These are phyloP conservation scores for Candida tetrigidarum DNA, from an alignment of 1,139 yeast species.

Conservation along the genomic window DNA sequence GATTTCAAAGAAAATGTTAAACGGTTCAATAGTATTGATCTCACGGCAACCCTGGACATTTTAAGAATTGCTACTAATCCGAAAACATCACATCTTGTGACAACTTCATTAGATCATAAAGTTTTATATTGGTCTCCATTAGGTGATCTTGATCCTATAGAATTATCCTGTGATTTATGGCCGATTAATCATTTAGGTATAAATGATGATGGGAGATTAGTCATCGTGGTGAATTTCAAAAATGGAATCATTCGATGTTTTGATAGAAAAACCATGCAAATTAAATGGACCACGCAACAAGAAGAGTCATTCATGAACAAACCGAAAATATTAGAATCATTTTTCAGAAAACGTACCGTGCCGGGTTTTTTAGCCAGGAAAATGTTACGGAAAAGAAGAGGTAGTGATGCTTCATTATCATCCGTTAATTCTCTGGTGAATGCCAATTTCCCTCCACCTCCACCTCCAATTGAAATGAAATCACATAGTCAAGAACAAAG, in stretches of 20 bases:
- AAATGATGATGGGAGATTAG: slow-evolving; percentile 61
- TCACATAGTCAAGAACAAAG: slow-evolving; percentile 15
- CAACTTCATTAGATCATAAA: slow-evolving; percentile 75
- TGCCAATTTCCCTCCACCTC: slow-evolving; percentile 40
- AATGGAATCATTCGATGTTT: slow-evolving; percentile 59
- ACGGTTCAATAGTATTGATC: slow-evolving; percentile 49
- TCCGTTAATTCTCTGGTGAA: slow-evolving; percentile 28
- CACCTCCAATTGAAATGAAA: slow-evolving; percentile 22
- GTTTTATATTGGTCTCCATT: slow-evolving; percentile 78
- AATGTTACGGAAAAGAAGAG: slow-evolving; percentile 31
- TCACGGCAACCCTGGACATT: slow-evolving; percentile 67
- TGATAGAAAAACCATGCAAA: slow-evolving; percentile 55
- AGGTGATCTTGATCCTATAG: slow-evolving; percentile 34
- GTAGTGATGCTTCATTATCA: slow-evolving; percentile 30
- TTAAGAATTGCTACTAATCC: slow-evolving; percentile 59
- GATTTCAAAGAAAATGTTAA: slow-evolving; percentile 1
- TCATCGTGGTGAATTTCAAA: slow-evolving; percentile 58
- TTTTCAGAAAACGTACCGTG: slow-evolving; percentile 59
- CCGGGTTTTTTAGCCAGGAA: slow-evolving; percentile 55
- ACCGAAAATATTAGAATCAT: slow-evolving; percentile 54
- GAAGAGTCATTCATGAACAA: slow-evolving; percentile 24
- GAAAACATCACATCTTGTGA: slow-evolving; percentile 61
- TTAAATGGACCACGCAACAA: slow-evolving; percentile 51
- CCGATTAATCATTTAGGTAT: slow-evolving; percentile 67
- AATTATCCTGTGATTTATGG: slow-evolving; percentile 62